Base-by-base conservation (phyloP, 257 asterid genomes). In the Paulownia fortunei region DNA sequence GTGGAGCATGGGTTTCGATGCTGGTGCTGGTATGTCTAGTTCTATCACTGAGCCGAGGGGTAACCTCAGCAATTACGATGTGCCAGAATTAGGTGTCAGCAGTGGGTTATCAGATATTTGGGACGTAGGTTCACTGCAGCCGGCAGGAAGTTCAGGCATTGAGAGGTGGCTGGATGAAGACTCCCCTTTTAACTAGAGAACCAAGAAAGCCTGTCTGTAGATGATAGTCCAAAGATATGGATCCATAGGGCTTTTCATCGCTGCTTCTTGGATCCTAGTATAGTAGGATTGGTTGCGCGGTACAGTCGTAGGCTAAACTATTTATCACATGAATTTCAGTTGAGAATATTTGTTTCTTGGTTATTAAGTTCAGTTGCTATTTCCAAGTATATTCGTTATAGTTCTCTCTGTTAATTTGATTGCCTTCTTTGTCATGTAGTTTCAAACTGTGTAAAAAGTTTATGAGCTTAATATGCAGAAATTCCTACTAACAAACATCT, bases 161-260 rank as follows among this genome's bases (percentile, higher is more conserved):
- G 87, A 78, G 80, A 66, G 65, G 18, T 86, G 83, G 94, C 86
- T 69, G 15, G 81, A 69, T 44, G 87, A 81, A 26, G 88, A 86
- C 39, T 80, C 70, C 82, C 84, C 72, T 75, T 46, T 4, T 78
- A 79, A 44, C 39, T 82, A 47, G 51, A 72, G 34, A 65, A 69
- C n/a, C 77, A 12, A 44, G 64, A 76, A 16, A n/a, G 39, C 1
- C 71, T 36, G 70, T 83, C 71, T 34, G 74, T 37, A 72, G 79
- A 83, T 63, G 84, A 84, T 82, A 75, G 67, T 69, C 49, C 75
- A 78, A 76, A 80, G 79, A 63, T 26, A 41, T 62, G 72, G 76
- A 76, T 56, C 82, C 63, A 19, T 74, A 65, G 78, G 66, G 66
- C 47, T 18, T 63, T 32, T 32, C 69, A 0, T 63, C 12, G 27